These are phyloP conservation scores for Umbelopsis ramanniana DNA, from an alignment of 192 early-diverging fungal genomes.

Conservation along the genomic window DNA sequence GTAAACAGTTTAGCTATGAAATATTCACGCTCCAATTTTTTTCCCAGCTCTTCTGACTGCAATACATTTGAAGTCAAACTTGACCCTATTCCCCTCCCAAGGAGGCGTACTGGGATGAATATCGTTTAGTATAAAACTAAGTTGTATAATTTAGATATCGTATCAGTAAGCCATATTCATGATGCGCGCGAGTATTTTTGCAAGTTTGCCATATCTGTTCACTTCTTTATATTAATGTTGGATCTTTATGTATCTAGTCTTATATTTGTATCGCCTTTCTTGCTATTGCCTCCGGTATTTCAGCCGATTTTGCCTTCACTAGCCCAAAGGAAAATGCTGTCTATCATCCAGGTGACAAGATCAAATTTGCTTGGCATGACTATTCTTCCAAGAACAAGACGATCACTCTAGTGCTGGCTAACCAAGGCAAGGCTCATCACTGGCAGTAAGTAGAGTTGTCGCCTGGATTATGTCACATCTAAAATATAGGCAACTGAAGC, in stretches of 20 bases:
- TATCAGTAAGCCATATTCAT: too few species aligned
- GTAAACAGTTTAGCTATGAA: too few species aligned
- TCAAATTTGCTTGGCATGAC: constrained; percentile 18
- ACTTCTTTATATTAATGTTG: too few species aligned
- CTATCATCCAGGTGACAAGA: background rate
- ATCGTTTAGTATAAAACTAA: too few species aligned
- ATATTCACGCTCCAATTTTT: too few species aligned
- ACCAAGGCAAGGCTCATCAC: constrained; percentile 16
- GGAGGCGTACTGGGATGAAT: too few species aligned
- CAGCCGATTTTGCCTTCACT: constrained; percentile 7
- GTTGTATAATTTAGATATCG: too few species aligned
- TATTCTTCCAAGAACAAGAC: constrained; percentile 11
- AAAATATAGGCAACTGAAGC: background rate
- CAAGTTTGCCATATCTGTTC: too few species aligned
- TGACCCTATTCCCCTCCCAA: too few species aligned
- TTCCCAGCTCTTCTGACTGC: too few species aligned
- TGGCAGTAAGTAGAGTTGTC: constrained; percentile 2
- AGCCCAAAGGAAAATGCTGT: constrained; percentile 8
- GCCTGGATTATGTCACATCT: background rate
- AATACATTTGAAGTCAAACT: too few species aligned
- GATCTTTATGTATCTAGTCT: background rate
- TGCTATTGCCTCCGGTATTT: background rate
- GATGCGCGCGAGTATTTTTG: too few species aligned
- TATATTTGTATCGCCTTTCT: background rate
- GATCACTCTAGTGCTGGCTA: constrained; percentile 6